Evolutionary conservation across 148 eudicot genomes (phyloP).

Genomic region (Silene conica): DNA sequence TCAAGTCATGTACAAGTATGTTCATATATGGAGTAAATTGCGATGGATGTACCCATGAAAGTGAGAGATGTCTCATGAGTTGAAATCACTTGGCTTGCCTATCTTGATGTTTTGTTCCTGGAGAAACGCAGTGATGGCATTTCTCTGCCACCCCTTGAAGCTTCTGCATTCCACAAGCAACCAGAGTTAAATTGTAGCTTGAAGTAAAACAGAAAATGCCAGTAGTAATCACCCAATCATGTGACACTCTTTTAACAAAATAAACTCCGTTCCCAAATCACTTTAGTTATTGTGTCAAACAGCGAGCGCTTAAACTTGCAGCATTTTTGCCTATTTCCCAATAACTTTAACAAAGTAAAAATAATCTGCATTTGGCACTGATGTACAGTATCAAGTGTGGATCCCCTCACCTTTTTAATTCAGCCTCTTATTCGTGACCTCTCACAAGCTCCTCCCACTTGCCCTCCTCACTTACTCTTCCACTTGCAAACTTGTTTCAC

Average conservation of each 20-base stretch:
- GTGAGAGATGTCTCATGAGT: slow-evolving; percentile 7
- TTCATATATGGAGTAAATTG: too few species aligned
- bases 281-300: neutral
- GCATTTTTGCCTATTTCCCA: neutral
- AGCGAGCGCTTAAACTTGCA: neutral
- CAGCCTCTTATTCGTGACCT: too few species aligned
- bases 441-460: too few species aligned
- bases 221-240: too few species aligned
- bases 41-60: too few species aligned
- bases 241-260: too few species aligned
- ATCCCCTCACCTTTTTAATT: neutral
- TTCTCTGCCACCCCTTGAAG: slow-evolving; percentile 78
- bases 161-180: slow-evolving; percentile 40
- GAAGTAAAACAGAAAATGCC: neutral
- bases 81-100: slow-evolving; percentile 60
- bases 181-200: neutral
- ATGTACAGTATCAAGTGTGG: too few species aligned
- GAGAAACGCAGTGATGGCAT: slow-evolving; percentile 44
- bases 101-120: slow-evolving; percentile 47
- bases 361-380: too few species aligned
- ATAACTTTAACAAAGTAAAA: neutral
- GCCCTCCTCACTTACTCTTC: too few species aligned
- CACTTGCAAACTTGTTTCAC: too few species aligned
- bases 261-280: too few species aligned
- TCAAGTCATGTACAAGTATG: too few species aligned